Conservation (phyloP, 164 flowering plant genomes). For the Annona cherimola region DNA sequence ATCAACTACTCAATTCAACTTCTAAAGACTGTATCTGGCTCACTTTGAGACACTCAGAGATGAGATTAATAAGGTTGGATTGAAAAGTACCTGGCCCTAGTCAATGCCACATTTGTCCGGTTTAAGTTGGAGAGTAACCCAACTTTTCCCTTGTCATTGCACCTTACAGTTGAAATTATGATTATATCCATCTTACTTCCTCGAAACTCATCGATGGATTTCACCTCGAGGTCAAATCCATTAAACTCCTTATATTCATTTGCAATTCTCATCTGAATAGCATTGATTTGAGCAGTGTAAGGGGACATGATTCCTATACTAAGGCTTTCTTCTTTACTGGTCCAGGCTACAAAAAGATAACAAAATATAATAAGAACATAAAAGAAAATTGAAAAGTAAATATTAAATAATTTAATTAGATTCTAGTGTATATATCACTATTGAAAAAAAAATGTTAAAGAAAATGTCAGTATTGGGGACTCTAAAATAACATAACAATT, state of each 20-base stretch:
- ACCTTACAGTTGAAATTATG: slow-evolving; percentile 49
- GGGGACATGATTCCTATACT: slow-evolving; percentile 76
- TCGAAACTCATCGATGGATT: slow-evolving; percentile 53
- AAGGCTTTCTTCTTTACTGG: slow-evolving; percentile 12
- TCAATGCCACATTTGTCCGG: slow-evolving; percentile 57
- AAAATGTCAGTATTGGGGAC: no score
- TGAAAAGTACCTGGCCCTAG: slow-evolving; percentile 54
- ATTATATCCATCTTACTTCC: slow-evolving; percentile 60
- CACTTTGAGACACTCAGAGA: neutral
- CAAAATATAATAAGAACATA: neutral
- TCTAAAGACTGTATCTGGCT: neutral
- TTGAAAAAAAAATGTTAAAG: no score
- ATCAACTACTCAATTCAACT: neutral
- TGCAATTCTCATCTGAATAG: slow-evolving; percentile 32
- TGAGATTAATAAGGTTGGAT: neutral
- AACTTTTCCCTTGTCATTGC: slow-evolving; percentile 35
- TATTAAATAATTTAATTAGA: neutral
- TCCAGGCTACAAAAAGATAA: neutral
- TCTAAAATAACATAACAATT: no score
- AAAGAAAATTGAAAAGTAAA: neutral
- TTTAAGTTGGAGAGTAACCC: slow-evolving; percentile 43
- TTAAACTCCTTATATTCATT: slow-evolving; percentile 22
- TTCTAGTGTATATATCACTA: no score
- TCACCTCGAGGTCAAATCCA: slow-evolving; percentile 36
- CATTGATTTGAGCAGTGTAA: slow-evolving; percentile 48